These are phyloP conservation scores for Suillus occidentalis DNA, from an alignment of 768 basidiomycete genomes.

Conservation along the genomic window DNA sequence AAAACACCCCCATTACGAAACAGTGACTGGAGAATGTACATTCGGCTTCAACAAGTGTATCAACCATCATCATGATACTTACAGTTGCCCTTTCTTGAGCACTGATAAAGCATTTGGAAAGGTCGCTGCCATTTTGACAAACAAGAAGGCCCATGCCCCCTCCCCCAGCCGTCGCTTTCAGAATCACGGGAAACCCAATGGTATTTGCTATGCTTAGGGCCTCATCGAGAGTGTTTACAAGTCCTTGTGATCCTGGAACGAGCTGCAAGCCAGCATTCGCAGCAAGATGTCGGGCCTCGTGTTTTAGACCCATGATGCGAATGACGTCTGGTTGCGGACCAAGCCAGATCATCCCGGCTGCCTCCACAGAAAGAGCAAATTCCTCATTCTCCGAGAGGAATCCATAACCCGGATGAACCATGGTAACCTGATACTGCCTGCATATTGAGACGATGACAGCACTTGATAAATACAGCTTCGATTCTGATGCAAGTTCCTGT, in stretches of 20 bases:
- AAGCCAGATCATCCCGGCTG: slow-evolving; percentile 55
- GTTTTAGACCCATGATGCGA: slow-evolving; percentile 59
- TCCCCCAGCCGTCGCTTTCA: slow-evolving; percentile 70
- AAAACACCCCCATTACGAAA: slow-evolving; percentile 56
- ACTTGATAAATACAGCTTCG: slow-evolving; percentile 42
- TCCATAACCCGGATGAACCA: slow-evolving; percentile 65
- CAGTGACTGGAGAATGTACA: slow-evolving; percentile 32
- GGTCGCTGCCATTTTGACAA: slow-evolving; percentile 42
- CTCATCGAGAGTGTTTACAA: slow-evolving; percentile 42
- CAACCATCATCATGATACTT: slow-evolving; percentile 10
- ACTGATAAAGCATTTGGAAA: slow-evolving; percentile 35
- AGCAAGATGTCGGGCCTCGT: slow-evolving; percentile 51
- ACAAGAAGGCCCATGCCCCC: slow-evolving; percentile 69
- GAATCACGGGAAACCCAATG: slow-evolving; percentile 60
- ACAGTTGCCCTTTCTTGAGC: slow-evolving; percentile 49
- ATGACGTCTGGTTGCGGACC: slow-evolving; percentile 56
- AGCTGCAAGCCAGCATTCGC: slow-evolving; percentile 48
- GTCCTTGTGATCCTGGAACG: slow-evolving; percentile 55
- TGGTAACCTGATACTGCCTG: slow-evolving; percentile 40
- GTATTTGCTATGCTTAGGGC: slow-evolving; percentile 39
- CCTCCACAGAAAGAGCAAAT: slow-evolving; percentile 47
- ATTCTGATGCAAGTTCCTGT: slow-evolving; percentile 35
- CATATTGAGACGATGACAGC: slow-evolving; percentile 44
- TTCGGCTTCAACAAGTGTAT: neutral
- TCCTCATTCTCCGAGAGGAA: slow-evolving; percentile 65